These are phyloP conservation scores for Claviceps arundinis DNA, from an alignment of 2,329 filamentous ascomycete genomes.

Conservation along the genomic window DNA sequence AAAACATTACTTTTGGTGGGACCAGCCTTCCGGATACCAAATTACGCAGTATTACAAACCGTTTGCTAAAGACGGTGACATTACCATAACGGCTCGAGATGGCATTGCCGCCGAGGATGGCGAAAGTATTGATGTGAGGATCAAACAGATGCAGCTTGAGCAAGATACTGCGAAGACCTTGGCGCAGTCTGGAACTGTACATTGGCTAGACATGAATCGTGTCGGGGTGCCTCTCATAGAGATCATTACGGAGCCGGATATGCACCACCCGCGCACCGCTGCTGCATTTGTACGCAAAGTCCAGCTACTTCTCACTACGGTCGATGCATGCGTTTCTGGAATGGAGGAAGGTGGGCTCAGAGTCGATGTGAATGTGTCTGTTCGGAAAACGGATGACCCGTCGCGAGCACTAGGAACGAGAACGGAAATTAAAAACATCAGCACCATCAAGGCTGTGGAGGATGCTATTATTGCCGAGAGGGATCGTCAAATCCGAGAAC, in stretches of 20 bases:
- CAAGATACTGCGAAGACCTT: conserved; percentile 95
- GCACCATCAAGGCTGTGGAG: conserved; percentile 87
- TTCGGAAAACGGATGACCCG: conserved; percentile 44
- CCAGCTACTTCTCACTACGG: conserved; percentile 63
- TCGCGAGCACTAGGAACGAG: conserved; percentile 54
- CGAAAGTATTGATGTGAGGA: conserved; percentile 57
- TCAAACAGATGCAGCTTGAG: conserved; percentile 93
- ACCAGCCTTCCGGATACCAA: conserved; percentile 92
- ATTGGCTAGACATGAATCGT: conserved; percentile 87
- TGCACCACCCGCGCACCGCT: conserved; percentile 76
- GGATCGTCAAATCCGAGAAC: conserved; percentile 69
- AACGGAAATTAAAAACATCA: conserved; percentile 95
- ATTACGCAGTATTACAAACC: conserved; percentile 90
- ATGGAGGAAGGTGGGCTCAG: conserved; percentile 89
- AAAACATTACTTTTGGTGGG: conserved; percentile 99
- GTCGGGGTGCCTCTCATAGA: conserved; percentile 85
- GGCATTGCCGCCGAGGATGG: conserved; percentile 67
- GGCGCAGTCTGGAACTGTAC: conserved; percentile 56
- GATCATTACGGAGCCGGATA: conserved; percentile 83
- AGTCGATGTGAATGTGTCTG: conserved; percentile 91
- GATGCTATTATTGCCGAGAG: conserved; percentile 88
- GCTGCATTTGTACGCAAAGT: conserved; percentile 83
- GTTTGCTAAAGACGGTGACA: conserved; percentile 53
- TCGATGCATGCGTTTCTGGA: conserved; percentile 75
- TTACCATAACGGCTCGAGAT: conserved; percentile 62